Evolutionary conservation across 306 rosid genomes (phyloP).

Genomic region (Quercus aquifolioides): DNA sequence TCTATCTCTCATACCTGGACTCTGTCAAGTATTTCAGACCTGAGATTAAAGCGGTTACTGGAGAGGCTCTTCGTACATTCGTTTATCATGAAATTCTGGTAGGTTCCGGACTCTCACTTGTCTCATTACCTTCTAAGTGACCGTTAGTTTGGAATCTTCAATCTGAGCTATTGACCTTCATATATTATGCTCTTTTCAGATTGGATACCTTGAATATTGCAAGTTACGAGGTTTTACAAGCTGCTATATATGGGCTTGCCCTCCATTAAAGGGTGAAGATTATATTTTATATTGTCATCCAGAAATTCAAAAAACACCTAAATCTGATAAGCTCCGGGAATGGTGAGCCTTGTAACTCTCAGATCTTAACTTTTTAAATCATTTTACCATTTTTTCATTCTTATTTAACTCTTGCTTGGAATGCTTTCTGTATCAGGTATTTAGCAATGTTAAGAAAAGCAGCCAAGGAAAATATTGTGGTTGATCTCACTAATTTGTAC

Average conservation of each 20-base stretch:
- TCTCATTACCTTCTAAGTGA: conserved; percentile 1
- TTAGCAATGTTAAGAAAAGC: conserved; percentile 91
- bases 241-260: conserved; percentile 99
- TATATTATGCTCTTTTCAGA: conserved; percentile 39
- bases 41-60: conserved; percentile 78
- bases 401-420: conserved; percentile 27
- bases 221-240: conserved; percentile 92
- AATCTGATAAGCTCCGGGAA: conserved; percentile 98
- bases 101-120: conserved; percentile 17
- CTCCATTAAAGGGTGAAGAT: conserved; percentile 99
- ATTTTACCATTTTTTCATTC: conserved; percentile 10
- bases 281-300: conserved; percentile 97
- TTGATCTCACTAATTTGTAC: conserved; percentile 76
- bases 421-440: conserved; percentile 59
- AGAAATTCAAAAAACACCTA: conserved; percentile 97
- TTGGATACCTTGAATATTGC: conserved; percentile 97
- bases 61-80: conserved; percentile 94
- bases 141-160: conserved; percentile 9
- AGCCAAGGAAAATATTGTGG: conserved; percentile 79
- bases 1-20: conserved; percentile 91
- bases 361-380: conserved; percentile 5
- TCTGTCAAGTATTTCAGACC: conserved; percentile 98
- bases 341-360: conserved; percentile 54
- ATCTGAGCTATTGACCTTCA: conserved; percentile 16
- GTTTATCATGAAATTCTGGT: conserved; percentile 99